Evolutionary conservation across 2,329 filamentous ascomycete genomes (phyloP).

Genomic region (Xylariales sp.): DNA sequence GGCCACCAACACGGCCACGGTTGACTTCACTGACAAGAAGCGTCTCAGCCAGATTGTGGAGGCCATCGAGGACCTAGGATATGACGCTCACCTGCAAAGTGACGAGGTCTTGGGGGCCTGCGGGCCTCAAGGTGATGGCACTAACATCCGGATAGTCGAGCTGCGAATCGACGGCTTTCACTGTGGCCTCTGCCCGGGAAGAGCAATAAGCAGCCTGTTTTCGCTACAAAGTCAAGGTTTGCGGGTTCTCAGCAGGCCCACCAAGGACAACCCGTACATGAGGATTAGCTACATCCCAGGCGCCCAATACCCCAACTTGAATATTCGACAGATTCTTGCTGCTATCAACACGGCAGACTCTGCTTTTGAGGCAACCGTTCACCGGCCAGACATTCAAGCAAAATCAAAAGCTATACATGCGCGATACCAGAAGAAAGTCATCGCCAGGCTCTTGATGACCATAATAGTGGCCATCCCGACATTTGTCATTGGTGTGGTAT

Average conservation of each 20-base stretch:
- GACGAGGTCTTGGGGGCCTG: conserved; percentile 41
- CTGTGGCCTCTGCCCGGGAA: conserved; percentile 65
- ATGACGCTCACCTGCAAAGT: conserved; percentile 58
- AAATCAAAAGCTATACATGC: conserved; percentile 68
- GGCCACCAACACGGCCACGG: conserved; percentile 60
- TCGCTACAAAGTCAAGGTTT: conserved; percentile 44
- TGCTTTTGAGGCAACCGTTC: conserved; percentile 63
- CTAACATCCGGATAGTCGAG: conserved; percentile 51
- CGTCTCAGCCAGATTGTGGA: conserved; percentile 46
- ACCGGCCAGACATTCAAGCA: conserved; percentile 81
- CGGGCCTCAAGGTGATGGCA: conserved; percentile 17
- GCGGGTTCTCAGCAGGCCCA: conserved; percentile 49
- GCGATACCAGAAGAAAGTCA: conserved; percentile 63
- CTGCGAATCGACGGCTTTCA: conserved; percentile 69
- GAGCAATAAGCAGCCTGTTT: conserved; percentile 49
- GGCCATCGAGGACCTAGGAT: conserved; percentile 59
- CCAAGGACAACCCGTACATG: conserved; percentile 61
- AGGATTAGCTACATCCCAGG: conserved; percentile 61
- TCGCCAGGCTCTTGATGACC: conserved; percentile 68
- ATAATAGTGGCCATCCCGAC: conserved; percentile 71
- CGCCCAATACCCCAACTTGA: conserved; percentile 61
- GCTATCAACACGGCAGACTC: conserved; percentile 63
- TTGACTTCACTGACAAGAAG: conserved; percentile 48
- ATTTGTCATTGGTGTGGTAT: conserved; percentile 83
- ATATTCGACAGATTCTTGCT: conserved; percentile 68